Evolutionary conservation across 2,329 filamentous ascomycete genomes (phyloP).

Genomic region (Apiospora marii): DNA sequence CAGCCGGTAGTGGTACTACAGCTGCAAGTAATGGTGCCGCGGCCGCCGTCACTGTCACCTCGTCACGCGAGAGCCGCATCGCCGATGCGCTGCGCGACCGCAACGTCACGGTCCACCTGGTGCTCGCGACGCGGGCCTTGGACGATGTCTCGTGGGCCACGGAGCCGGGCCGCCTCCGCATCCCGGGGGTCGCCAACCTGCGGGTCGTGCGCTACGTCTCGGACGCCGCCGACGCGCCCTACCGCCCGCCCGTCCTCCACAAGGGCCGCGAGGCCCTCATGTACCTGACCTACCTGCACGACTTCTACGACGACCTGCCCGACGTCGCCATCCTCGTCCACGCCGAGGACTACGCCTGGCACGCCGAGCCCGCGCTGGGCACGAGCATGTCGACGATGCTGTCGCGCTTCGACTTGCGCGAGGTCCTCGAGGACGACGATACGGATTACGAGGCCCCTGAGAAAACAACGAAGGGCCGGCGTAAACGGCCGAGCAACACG

Average conservation of each 20-base stretch:
- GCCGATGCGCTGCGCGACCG: slow-evolving; percentile 18
- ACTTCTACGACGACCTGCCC: slow-evolving; percentile 66
- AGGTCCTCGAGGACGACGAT: background rate
- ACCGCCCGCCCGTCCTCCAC: slow-evolving; percentile 58
- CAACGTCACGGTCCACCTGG: slow-evolving; percentile 40
- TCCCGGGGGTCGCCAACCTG: slow-evolving; percentile 40
- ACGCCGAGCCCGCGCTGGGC: slow-evolving; percentile 45
- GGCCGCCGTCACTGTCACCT: background rate
- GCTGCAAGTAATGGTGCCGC: background rate
- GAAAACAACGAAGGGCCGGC: background rate
- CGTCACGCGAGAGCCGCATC: background rate
- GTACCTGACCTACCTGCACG: slow-evolving; percentile 68
- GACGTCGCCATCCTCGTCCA: slow-evolving; percentile 69
- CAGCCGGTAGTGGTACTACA: background rate
- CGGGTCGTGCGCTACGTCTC: slow-evolving; percentile 55
- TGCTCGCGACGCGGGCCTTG: slow-evolving; percentile 37
- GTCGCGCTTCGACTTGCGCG: slow-evolving; percentile 41
- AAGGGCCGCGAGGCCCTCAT: slow-evolving; percentile 71
- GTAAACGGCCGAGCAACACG: background rate
- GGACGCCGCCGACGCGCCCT: slow-evolving; percentile 53
- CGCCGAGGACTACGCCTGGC: slow-evolving; percentile 57
- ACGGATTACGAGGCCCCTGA: background rate
- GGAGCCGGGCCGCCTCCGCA: slow-evolving; percentile 31
- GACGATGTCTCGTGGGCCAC: slow-evolving; percentile 44
- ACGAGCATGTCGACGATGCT: slow-evolving; percentile 42